Evolutionary conservation across 2,329 filamentous ascomycete species (phyloP).

Genomic region (Phyllosticta citribraziliensis): DNA sequence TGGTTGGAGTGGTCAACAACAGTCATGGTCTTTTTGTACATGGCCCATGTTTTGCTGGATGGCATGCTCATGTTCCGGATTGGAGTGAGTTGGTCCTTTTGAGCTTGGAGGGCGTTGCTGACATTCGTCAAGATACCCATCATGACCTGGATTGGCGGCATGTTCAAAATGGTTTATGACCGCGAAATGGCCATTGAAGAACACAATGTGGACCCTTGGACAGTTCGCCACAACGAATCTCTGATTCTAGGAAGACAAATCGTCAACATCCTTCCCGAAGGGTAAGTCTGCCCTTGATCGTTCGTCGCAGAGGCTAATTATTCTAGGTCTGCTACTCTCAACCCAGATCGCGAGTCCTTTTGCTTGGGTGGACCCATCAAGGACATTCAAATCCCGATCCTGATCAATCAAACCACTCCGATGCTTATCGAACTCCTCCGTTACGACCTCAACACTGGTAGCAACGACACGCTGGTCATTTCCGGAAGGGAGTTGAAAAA

Average conservation of each 20-base stretch:
- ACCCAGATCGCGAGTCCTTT: constrained; percentile 69
- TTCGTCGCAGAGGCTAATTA: constrained; percentile 1
- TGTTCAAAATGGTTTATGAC: constrained; percentile 79
- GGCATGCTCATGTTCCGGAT: constrained; percentile 90
- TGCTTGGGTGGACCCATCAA: constrained; percentile 61
- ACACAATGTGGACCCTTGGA: constrained; percentile 76
- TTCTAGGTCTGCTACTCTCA: constrained; percentile 68
- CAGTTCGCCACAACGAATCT: constrained; percentile 82
- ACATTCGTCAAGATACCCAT: constrained; percentile 53
- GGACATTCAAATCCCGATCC: constrained; percentile 64
- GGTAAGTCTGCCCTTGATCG: constrained; percentile 38
- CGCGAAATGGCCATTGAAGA: constrained; percentile 91
- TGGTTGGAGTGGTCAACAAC: constrained; percentile 88
- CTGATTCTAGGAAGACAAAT: constrained; percentile 94
- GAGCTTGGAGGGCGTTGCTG: not conserved
- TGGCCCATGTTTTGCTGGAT: constrained; percentile 63
- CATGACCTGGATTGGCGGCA: constrained; percentile 58
- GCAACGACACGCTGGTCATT: constrained; percentile 71
- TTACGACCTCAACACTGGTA: constrained; percentile 70
- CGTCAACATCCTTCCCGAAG: constrained; percentile 94
- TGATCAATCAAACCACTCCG: constrained; percentile 87
- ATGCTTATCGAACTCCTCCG: constrained; percentile 82
- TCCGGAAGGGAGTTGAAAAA: constrained; percentile 63
- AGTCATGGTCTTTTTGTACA: constrained; percentile 60
- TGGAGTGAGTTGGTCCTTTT: constrained; percentile 44